Percentiles rank a stretch among this genome's conserved stretches.
These are phyloP conservation scores for Zymoseptoria crescenta DNA, from an alignment of 2,329 filamentous ascomycete genomes.

Conservation along the genomic window DNA sequence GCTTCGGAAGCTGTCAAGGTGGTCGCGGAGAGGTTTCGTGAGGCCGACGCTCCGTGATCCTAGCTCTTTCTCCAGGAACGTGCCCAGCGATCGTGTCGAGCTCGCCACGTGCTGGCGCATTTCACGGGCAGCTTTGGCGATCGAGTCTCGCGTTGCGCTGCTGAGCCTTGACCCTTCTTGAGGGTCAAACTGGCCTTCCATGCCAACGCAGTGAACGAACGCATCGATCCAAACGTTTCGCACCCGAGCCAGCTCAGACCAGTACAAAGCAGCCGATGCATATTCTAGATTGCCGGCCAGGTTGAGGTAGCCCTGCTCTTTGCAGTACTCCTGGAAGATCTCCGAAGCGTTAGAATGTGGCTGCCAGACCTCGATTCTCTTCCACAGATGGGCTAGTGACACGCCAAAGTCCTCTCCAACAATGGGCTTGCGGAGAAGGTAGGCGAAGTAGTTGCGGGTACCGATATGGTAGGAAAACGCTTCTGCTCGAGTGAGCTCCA, in stretches of 20 bases:
- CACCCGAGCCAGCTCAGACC: slow-evolving; percentile 59
- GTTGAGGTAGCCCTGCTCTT: slow-evolving; percentile 61
- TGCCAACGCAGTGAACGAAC: slow-evolving; percentile 71
- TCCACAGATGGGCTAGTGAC: slow-evolving; percentile 56
- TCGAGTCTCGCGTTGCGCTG: slow-evolving; percentile 51
- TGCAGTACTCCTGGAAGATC: slow-evolving; percentile 54
- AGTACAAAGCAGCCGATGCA: slow-evolving; percentile 57
- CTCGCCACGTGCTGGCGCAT: slow-evolving; percentile 56
- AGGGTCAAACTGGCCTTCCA: slow-evolving; percentile 54
- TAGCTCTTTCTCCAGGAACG: slow-evolving; percentile 64
- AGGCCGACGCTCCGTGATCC: slow-evolving; percentile 60
- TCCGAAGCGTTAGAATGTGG: slow-evolving; percentile 28
- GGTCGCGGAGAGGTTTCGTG: slow-evolving; percentile 50
- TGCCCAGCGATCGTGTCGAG: slow-evolving; percentile 52
- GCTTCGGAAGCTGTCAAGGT: slow-evolving; percentile 64
- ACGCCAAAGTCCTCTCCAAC: slow-evolving; percentile 60
- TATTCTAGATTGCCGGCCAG: slow-evolving; percentile 60
- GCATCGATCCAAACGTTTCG: slow-evolving; percentile 63
- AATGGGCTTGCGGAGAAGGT: slow-evolving; percentile 55
- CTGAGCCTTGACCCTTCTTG: slow-evolving; percentile 54
- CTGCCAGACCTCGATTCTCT: slow-evolving; percentile 47
- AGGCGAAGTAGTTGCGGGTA: slow-evolving; percentile 70
- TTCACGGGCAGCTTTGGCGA: slow-evolving; percentile 55
- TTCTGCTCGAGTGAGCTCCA: slow-evolving; percentile 45
- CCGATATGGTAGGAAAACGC: slow-evolving; percentile 57